These are phyloP conservation scores for Hypoxylon sp. DNA, from an alignment of 2,329 filamentous ascomycete genomes.

Conservation along the genomic window DNA sequence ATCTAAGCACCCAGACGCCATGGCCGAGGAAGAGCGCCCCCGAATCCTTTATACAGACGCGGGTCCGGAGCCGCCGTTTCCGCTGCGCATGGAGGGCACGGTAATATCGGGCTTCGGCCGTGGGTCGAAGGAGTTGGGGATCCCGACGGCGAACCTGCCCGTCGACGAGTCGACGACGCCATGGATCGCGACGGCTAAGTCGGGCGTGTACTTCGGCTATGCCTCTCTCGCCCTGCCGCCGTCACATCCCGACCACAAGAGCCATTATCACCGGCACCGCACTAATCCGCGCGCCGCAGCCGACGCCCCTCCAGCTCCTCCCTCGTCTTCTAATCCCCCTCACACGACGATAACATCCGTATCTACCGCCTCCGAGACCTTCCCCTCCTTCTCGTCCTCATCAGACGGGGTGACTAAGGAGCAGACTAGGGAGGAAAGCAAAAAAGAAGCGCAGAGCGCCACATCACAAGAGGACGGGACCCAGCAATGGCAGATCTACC, in stretches of 20 bases:
- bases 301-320: constrained; percentile 51
- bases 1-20: neutral
- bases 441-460: neutral
- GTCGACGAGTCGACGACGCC: constrained; percentile 73
- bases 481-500: constrained; percentile 69
- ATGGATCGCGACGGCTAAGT: constrained; percentile 75
- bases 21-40: constrained; percentile 64
- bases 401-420: neutral
- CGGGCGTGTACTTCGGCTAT: constrained; percentile 95
- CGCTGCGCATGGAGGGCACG: constrained; percentile 84
- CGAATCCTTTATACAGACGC: constrained; percentile 79
- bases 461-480: neutral
- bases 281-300: constrained; percentile 48
- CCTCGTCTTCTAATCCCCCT: constrained; percentile 43
- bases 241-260: constrained; percentile 60
- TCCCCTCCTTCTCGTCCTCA: constrained; percentile 10
- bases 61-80: constrained; percentile 84
- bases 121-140: constrained; percentile 96
- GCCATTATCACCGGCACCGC: constrained; percentile 28
- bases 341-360: constrained; percentile 27
- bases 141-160: constrained; percentile 94
- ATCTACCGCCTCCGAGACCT: constrained; percentile 15
- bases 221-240: constrained; percentile 77
- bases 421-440: neutral
- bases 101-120: constrained; percentile 95